Percentiles rank a stretch among this genome's conserved stretches.
Conservation (phyloP, 2,329 filamentous ascomycete species). For the Ophiocordyceps sinensis region DNA sequence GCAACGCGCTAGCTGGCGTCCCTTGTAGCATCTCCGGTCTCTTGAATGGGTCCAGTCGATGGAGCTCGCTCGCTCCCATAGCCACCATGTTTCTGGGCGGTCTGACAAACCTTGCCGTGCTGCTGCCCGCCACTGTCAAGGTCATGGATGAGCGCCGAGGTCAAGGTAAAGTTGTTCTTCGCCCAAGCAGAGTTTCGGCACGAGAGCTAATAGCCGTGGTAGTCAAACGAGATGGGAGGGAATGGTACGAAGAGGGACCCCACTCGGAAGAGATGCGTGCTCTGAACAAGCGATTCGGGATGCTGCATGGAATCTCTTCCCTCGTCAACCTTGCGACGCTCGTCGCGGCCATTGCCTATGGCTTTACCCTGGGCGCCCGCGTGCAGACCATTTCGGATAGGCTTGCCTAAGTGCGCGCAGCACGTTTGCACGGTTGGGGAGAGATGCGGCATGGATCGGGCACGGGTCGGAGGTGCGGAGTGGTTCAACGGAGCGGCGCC, state of each 20-base stretch:
- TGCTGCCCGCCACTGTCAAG: constrained; percentile 63
- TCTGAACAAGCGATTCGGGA: constrained; percentile 65
- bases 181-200: neutral
- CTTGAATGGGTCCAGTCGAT: constrained; percentile 44
- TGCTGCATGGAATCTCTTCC: constrained; percentile 69
- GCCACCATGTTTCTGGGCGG: constrained; percentile 56
- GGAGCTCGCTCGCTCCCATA: constrained; percentile 53
- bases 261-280: constrained; percentile 74
- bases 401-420: neutral
- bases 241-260: constrained; percentile 62
- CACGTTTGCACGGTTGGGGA: neutral
- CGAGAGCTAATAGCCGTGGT: constrained; percentile 6
- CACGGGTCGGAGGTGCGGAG: no score
- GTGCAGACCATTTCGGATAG: constrained; percentile 28
- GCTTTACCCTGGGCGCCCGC: constrained; percentile 53
- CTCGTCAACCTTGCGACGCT: constrained; percentile 63
- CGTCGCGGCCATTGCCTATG: constrained; percentile 60
- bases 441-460: no score
- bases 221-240: constrained; percentile 84
- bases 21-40: constrained; percentile 37
- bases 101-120: constrained; percentile 51
- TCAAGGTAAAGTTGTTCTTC: constrained; percentile 43
- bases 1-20: constrained; percentile 33
- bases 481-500: no score
- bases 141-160: constrained; percentile 62